These are phyloP conservation scores for Cryptococcus hybrid DNA, from an alignment of 1,284 basidiomycete species.

Conservation along the genomic window DNA sequence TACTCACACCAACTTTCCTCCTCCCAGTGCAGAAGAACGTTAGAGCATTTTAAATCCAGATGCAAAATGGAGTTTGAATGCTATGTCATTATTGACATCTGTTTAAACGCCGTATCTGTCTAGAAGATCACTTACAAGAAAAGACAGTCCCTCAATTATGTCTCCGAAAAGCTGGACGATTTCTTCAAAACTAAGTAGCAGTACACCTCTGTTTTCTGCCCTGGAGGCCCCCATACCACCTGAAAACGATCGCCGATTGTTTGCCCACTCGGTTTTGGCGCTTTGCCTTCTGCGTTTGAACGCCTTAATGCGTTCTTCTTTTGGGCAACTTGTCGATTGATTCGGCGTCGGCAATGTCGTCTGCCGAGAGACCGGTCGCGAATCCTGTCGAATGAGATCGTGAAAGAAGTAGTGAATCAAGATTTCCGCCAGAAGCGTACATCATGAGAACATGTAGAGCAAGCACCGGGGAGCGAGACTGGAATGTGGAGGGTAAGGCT, in stretches of 20 bases:
- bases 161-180: constrained; percentile 72
- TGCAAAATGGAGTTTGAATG: constrained; percentile 83
- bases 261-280: constrained; percentile 32
- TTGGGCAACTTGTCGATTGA: constrained; percentile 56
- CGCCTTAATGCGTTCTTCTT: constrained; percentile 62
- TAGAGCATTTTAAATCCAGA: constrained; percentile 88
- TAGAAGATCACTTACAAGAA: constrained; percentile 60
- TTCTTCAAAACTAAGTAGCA: constrained; percentile 77
- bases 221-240: constrained; percentile 5
- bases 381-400: constrained; percentile 55
- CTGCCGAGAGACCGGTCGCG: constrained; percentile 18
- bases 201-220: constrained; percentile 59
- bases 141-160: constrained; percentile 72
- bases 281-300: constrained; percentile 38
- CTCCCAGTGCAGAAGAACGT: constrained; percentile 88
- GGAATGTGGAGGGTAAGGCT: neutral
- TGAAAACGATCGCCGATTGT: constrained; percentile 28
- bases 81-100: constrained; percentile 50
- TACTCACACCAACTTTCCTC: constrained; percentile 66
- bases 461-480: constrained; percentile 78
- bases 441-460: constrained; percentile 87
- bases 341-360: constrained; percentile 33
- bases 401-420: constrained; percentile 79
- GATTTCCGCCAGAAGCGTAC: constrained; percentile 80
- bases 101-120: neutral